Percentiles rank a stretch among this genome's conserved stretches.
Evolutionary conservation across 2,329 filamentous ascomycete species (phyloP).

Genomic region (Alternaria arbusti): DNA sequence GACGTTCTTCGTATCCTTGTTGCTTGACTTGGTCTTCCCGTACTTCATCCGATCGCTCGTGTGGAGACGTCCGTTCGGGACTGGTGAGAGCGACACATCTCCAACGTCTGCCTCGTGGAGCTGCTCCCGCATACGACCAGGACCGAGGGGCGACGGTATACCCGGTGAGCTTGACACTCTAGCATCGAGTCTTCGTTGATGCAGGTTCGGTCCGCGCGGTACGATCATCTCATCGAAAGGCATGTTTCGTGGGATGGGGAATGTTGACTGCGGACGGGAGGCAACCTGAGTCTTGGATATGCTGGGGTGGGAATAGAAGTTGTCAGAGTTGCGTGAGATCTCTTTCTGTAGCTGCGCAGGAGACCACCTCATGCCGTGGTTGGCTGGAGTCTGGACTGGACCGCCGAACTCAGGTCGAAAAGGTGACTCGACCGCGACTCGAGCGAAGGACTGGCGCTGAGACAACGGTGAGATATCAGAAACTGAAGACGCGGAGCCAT

Average conservation of each 20-base stretch:
- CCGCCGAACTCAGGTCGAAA: background rate
- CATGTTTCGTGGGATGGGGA: background rate
- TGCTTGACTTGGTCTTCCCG: background rate
- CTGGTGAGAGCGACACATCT: background rate
- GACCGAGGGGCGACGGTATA: background rate
- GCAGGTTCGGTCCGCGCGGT: background rate
- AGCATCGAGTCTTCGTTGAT: background rate
- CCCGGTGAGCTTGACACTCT: background rate
- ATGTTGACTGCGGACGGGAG: background rate
- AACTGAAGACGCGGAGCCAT: background rate
- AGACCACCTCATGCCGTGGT: background rate
- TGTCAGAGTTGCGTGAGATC: too few relatives aligned
- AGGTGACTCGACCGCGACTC: background rate
- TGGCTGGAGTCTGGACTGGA: background rate
- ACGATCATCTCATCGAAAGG: background rate
- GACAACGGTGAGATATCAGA: background rate
- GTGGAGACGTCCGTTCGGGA: background rate
- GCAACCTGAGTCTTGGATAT: too few relatives aligned
- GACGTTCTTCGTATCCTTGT: background rate
- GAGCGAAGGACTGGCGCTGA: background rate
- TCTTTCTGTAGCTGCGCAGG: too few relatives aligned
- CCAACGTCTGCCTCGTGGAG: background rate
- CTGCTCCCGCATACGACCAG: background rate
- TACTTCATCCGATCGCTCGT: background rate
- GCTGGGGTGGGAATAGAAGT: too few relatives aligned